Percentiles rank a stretch among this genome's conserved stretches.
These are phyloP conservation scores for Leptographium flavum DNA, from an alignment of 2,329 filamentous ascomycete species.

Conservation along the genomic window DNA sequence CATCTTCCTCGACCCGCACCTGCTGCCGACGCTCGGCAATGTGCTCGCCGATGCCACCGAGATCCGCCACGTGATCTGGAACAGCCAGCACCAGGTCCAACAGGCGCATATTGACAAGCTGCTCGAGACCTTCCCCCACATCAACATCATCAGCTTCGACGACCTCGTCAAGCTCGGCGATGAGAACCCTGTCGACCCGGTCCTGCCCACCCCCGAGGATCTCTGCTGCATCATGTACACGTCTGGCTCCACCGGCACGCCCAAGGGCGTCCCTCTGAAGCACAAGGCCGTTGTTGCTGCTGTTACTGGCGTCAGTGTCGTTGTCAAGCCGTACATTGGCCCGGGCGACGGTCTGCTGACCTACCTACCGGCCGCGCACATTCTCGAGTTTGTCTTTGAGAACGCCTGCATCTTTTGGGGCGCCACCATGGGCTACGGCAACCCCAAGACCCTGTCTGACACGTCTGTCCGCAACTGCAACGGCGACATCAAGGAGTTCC, in stretches of 20 bases:
- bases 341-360: constrained; percentile 67
- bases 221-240: constrained; percentile 64
- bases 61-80: constrained; percentile 39
- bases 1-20: constrained; percentile 61
- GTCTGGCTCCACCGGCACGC: constrained; percentile 68
- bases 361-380: constrained; percentile 77
- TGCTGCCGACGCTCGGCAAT: constrained; percentile 43
- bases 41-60: constrained; percentile 37
- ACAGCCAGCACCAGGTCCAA: constrained; percentile 36
- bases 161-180: constrained; percentile 37
- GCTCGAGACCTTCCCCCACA: constrained; percentile 30
- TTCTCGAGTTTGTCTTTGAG: constrained; percentile 84
- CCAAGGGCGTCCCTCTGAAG: constrained; percentile 67
- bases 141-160: constrained; percentile 35
- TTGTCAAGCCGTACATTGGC: constrained; percentile 64
- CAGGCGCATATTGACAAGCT: constrained; percentile 34
- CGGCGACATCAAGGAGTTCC: constrained; percentile 76
- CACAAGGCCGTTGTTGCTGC: constrained; percentile 64
- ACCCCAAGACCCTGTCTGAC: constrained; percentile 73
- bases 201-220: constrained; percentile 57
- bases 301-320: constrained; percentile 64
- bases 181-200: constrained; percentile 52
- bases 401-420: constrained; percentile 76
- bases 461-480: constrained; percentile 70
- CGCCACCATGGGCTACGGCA: constrained; percentile 78